Evolutionary conservation across 176 grass and related monocot genomes (phyloP).

Genomic region (Cenchrus fungigraminus): DNA sequence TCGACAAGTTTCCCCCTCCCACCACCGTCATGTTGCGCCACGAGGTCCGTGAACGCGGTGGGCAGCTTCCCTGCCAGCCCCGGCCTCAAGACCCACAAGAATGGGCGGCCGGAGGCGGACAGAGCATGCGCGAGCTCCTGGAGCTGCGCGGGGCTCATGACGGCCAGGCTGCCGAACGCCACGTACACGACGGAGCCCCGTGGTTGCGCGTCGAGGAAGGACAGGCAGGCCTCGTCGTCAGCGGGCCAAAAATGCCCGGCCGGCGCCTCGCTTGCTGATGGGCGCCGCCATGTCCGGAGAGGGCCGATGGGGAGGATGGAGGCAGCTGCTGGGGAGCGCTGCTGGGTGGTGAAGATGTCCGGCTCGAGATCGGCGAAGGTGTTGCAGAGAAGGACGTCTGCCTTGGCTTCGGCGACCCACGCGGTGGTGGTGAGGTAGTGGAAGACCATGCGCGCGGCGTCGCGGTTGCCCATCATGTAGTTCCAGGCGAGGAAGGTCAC

Average conservation of each 20-base stretch:
- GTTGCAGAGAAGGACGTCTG: constrained; percentile 58
- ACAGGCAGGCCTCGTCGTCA: constrained; percentile 32
- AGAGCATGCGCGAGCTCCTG: constrained; percentile 53
- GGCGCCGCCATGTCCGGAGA: constrained; percentile 39
- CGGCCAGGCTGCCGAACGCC: constrained; percentile 70
- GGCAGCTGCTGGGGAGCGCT: neutral
- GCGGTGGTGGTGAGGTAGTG: constrained; percentile 34
- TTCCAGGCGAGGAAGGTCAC: constrained; percentile 40
- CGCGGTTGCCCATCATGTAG: constrained; percentile 33
- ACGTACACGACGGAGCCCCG: constrained; percentile 66
- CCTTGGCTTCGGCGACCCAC: neutral
- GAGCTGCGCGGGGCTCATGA: constrained; percentile 45
- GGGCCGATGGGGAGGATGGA: constrained; percentile 45
- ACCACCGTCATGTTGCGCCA: neutral
- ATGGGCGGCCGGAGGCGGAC: constrained; percentile 28
- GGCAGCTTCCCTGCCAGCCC: constrained; percentile 4
- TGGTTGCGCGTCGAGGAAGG: constrained; percentile 60
- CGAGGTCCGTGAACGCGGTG: neutral
- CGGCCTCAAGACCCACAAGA: constrained; percentile 51
- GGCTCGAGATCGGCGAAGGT: constrained; percentile 51
- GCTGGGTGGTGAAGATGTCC: neutral
- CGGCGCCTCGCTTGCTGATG: neutral
- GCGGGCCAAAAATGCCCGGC: constrained; percentile 51
- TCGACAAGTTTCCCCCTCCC: constrained; percentile 32
- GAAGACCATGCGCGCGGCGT: constrained; percentile 28